phyloP scores from a whole-genome alignment of 2,329 filamentous ascomycete genomes.

The Apiospora hydei region DNA sequence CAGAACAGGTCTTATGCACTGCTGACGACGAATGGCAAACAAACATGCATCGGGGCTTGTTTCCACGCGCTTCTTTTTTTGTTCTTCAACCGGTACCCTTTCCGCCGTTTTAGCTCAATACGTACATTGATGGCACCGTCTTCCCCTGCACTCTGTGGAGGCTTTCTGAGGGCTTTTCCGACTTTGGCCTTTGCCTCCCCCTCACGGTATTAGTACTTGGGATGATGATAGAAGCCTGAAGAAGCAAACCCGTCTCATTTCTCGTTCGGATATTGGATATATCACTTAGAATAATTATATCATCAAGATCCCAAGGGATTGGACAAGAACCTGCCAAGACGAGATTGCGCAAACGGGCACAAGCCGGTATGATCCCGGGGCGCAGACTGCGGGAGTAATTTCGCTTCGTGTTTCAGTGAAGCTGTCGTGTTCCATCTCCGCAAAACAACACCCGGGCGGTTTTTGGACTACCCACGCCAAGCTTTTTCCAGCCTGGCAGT shows the following conservation, averaged over 20 bases:
- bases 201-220: neutral
- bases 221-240: neutral
- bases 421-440: slow-evolving; percentile 15
- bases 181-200: neutral
- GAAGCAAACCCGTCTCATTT: neutral
- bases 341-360: neutral
- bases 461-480: slow-evolving; percentile 9
- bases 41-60: neutral
- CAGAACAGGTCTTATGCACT: slow-evolving; percentile 11
- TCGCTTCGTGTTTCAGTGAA: slow-evolving; percentile 22
- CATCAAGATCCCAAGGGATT: neutral
- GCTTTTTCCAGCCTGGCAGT: slow-evolving; percentile 16
- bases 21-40: neutral
- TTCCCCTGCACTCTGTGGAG: neutral
- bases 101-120: neutral
- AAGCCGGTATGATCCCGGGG: neutral
- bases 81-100: neutral
- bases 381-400: slow-evolving; percentile 14
- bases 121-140: neutral
- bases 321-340: neutral
- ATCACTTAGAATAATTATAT: too few species aligned
- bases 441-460: neutral
- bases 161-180: slow-evolving; percentile 6
- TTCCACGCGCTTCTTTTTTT: neutral
- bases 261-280: neutral